Percentiles rank a stretch among this genome's conserved stretches.
Conservation (phyloP, 345 rosid species). For the Xanthoceras sorbifolium region DNA sequence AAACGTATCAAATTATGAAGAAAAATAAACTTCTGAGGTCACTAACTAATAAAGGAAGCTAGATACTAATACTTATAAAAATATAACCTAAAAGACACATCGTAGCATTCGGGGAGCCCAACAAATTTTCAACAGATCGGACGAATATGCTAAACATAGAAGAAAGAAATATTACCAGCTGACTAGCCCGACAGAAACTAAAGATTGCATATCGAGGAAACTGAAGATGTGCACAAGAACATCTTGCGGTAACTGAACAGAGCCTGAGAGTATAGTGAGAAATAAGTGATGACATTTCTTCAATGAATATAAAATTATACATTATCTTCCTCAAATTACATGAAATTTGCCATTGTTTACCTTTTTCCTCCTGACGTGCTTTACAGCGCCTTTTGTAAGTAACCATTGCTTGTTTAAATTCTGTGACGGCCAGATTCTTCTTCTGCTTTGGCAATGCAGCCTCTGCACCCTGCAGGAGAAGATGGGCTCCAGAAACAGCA, state of each 20-base stretch:
- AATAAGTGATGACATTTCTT: neutral
- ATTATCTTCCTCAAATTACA: neutral
- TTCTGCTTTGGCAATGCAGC: constrained; percentile 79
- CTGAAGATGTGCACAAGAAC: constrained; percentile 63
- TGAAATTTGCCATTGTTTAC: constrained; percentile 21
- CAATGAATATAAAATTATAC: neutral
- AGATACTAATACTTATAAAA: neutral
- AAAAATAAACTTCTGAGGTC: neutral
- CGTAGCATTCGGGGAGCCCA: neutral
- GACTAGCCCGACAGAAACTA: constrained; percentile 57
- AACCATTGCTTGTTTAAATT: constrained; percentile 79
- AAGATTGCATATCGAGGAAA: constrained; percentile 63
- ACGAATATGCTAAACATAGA: neutral
- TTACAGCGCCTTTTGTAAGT: constrained; percentile 62
- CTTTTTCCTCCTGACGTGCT: constrained; percentile 41
- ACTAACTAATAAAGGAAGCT: neutral
- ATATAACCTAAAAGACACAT: neutral
- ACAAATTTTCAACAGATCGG: too few relatives aligned
- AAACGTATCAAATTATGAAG: constrained; percentile 14
- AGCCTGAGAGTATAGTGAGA: constrained; percentile 36
- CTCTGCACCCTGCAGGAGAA: constrained; percentile 67
- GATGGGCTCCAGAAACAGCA: constrained; percentile 70
- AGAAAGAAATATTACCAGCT: constrained; percentile 53
- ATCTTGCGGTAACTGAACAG: constrained; percentile 69
- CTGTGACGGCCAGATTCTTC: constrained; percentile 61